Base-by-base conservation (phyloP, 73 alveolate genomes). In the Paramecium biaurelia region DNA sequence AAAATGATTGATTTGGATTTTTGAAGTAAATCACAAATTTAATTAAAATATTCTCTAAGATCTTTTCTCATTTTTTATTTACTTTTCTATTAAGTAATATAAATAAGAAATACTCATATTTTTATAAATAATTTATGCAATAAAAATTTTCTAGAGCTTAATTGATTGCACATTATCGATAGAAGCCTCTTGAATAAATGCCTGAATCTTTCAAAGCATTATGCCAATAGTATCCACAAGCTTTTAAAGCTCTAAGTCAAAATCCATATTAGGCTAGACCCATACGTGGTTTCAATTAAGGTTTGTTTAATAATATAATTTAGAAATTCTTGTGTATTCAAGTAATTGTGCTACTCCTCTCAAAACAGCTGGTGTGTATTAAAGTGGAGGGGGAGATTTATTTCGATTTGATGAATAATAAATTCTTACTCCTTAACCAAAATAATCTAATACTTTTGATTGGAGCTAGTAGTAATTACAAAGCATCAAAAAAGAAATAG, bases 271-370 rank as follows among this genome's bases (percentile, higher is more conserved):
- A 34, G 57, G 35, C 57, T 37, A 0, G 59, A 15, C 87, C 57
- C 1, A 41, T 74, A n/a, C 57, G 59, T 37, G 90, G 90, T 14
- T 79, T 43, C 56, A 79, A 79, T 79, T 12, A 79, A 79, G 90
- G 90, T 79, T 43, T 23, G 70, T 7, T 30, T 43, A 30, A 7
- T 53, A 3, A 53, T 0, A 23, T 1, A 79, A 26, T 3, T 15
- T 43, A 79, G 90, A 79, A 79, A 79, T 79, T 12, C 74, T 79
- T n/a, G 90, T 79, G 4, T 79, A 79, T n/a, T 42, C 90, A 12
- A 79, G 90, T 45, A 79, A 38, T 79, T 24, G 41, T 18, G 56
- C 90, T 18, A 79, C 90, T 47, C 90, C 90, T 43, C 74, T 79
- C 9, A 79, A 47, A 34, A 79, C 90, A 43, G 90, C 90, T 42